phyloP scores from a whole-genome alignment of 176 grass and related monocot species.

The Hordeum marinum region DNA sequence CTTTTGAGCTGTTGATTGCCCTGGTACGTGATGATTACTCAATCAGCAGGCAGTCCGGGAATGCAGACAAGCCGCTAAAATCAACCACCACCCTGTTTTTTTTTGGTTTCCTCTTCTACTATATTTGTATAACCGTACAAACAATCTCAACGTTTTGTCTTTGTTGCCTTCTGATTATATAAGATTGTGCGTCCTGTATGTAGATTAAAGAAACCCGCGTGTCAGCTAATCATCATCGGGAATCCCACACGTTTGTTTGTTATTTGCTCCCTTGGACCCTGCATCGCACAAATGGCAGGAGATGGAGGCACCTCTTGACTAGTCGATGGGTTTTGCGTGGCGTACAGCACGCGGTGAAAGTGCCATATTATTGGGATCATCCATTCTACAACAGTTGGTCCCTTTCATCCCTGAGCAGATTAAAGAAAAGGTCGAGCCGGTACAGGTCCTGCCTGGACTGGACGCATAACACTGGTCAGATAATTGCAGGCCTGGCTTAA shows the following conservation, averaged over 20 bases:
- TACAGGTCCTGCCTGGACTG: neutral
- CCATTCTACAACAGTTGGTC: neutral
- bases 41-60: slow-evolving; percentile 27
- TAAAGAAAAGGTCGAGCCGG: neutral
- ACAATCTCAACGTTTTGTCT: slow-evolving; percentile 26
- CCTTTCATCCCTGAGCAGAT: neutral
- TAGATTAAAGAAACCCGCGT: slow-evolving; percentile 14
- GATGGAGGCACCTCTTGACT: neutral
- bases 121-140: slow-evolving; percentile 35
- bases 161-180: slow-evolving; percentile 35
- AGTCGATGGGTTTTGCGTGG: neutral
- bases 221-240: slow-evolving; percentile 31
- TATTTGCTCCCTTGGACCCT: slow-evolving; percentile 27
- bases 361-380: slow-evolving; percentile 27
- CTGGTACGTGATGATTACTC: slow-evolving; percentile 35
- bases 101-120: neutral
- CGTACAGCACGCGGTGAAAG: slow-evolving; percentile 9
- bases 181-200: slow-evolving; percentile 1
- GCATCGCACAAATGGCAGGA: slow-evolving; percentile 48
- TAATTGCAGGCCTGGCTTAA: neutral
- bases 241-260: slow-evolving; percentile 36
- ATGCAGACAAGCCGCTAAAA: slow-evolving; percentile 38
- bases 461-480: neutral
- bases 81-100: slow-evolving; percentile 13
- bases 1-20: slow-evolving; percentile 57